Base-by-base conservation (phyloP, 345 rosid species). In the Ceriops zippeliana region DNA sequence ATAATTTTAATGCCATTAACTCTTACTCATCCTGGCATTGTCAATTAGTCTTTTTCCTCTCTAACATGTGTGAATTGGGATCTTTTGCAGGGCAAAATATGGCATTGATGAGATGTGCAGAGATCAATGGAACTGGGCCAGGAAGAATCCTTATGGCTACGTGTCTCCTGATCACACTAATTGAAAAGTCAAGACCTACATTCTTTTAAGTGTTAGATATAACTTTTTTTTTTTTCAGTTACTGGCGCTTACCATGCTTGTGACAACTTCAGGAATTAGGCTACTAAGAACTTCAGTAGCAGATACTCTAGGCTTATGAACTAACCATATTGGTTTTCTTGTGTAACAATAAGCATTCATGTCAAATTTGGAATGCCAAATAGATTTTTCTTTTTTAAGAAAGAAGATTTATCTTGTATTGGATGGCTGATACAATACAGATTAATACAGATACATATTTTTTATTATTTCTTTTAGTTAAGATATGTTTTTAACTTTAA, bases 81-180 rank as follows among this genome's bases (percentile, higher is more conserved):
- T n/a, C 34, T 10, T 2, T 63, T 76, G 75, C 90, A 95, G 99
- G 83, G 88, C 97, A 8, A 90, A 86, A 56, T 88, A 78, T 27
- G 96, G 91, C 19, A 78, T 91, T 4, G 96, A 86, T 38, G 97
- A 95, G 70, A 91, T 95, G 99, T 95, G 99, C 71, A 81, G 90
- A 68, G 99, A 91, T 77, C 89, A 85, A 52, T 91, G 97, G 97
- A 88, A 89, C 74, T 91, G 99, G 96, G 96, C 97, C 0, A 85
- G 91, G 84, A 87, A 95, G 76, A 90, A 95, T 71, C 97, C 98
- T 7, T 86, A 88, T 51, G 99, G 99, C 68, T 90, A 91, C 53
- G 96, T 63, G 66, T 78, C 96, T 37, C 63, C 88, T 11, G 49
- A 42, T 11, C 0, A 42, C 16, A 11, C 78, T 11, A 58, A 73